A percentile compares a stretch with the other conserved stretches of the same genome.
Conservation (phyloP, 352 stramenopile genomes). For the Saprolegnia diclina region DNA sequence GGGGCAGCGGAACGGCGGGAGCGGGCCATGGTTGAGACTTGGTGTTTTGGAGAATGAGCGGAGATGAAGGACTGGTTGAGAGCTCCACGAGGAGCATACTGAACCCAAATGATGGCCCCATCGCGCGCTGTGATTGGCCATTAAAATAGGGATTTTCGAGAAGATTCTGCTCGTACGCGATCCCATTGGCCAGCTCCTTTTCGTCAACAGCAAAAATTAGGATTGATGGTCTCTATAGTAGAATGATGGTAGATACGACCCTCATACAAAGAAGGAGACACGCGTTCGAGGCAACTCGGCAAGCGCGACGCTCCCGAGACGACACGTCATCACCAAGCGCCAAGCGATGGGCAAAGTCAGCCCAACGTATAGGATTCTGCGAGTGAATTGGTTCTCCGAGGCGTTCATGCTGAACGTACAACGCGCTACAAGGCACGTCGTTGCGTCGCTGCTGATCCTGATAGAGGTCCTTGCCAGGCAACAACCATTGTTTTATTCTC, state of each 20-base stretch:
- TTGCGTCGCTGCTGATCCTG: too few relatives aligned
- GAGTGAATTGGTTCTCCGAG: too few relatives aligned
- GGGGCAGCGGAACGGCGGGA: conserved; percentile 39
- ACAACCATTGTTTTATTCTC: too few relatives aligned
- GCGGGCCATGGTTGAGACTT: not conserved
- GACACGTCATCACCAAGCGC: too few relatives aligned
- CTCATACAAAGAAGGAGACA: not conserved
- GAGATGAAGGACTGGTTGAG: not conserved
- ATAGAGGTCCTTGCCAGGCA: too few relatives aligned
- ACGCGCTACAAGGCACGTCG: too few relatives aligned
- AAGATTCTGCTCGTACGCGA: not conserved
- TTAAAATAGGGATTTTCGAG: conserved; percentile 20
- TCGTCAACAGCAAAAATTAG: conserved; percentile 1
- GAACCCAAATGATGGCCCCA: not conserved
- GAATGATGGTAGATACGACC: not conserved
- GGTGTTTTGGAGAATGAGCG: conserved; percentile 13
- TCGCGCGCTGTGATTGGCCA: not conserved
- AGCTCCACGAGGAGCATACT: not conserved
- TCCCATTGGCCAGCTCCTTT: not conserved
- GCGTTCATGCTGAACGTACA: too few relatives aligned
- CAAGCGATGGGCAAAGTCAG: too few relatives aligned
- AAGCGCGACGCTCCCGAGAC: not conserved
- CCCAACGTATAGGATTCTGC: too few relatives aligned
- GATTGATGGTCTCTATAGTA: conserved; percentile 4
- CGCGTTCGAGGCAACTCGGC: too few relatives aligned